phyloP scores from a whole-genome alignment of 1,139 yeast species.

The Torulaspora globosa region DNA sequence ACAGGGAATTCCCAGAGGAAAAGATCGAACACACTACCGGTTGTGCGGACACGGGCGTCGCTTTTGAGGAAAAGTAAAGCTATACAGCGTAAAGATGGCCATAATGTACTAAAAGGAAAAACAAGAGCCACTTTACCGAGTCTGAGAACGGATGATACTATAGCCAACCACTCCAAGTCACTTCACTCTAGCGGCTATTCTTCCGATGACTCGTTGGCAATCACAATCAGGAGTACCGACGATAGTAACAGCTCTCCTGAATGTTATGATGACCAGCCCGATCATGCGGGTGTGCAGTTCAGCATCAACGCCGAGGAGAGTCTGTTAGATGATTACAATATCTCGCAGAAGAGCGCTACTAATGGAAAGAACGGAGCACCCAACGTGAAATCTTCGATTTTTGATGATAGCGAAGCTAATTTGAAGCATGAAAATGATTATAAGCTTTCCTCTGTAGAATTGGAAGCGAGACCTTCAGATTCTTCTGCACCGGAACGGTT shows the following conservation, averaged over 20 bases:
- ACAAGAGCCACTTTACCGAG: background rate
- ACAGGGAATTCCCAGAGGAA: background rate
- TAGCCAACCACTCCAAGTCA: background rate
- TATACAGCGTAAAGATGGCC: background rate
- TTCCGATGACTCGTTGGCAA: background rate
- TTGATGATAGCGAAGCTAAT: background rate
- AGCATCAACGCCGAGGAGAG: background rate
- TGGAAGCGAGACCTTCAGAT: slow-evolving; percentile 2
- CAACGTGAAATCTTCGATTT: no score
- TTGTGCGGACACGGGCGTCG: background rate
- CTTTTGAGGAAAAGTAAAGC: background rate
- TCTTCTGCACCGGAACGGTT: background rate
- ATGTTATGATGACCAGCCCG: background rate
- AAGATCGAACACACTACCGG: slow-evolving; percentile 3
- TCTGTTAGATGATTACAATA: background rate
- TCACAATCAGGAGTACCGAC: background rate
- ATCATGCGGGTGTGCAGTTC: background rate
- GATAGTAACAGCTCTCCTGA: background rate
- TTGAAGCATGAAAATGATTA: background rate
- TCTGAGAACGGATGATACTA: background rate
- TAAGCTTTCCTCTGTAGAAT: background rate
- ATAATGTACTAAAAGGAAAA: background rate
- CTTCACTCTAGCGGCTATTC: background rate
- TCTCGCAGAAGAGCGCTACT: background rate
- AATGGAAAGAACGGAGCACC: background rate